Percentiles rank a stretch among this genome's conserved stretches.
Conservation (phyloP, 192 early-diverging fungal species). For the Coemansia sp. region DNA sequence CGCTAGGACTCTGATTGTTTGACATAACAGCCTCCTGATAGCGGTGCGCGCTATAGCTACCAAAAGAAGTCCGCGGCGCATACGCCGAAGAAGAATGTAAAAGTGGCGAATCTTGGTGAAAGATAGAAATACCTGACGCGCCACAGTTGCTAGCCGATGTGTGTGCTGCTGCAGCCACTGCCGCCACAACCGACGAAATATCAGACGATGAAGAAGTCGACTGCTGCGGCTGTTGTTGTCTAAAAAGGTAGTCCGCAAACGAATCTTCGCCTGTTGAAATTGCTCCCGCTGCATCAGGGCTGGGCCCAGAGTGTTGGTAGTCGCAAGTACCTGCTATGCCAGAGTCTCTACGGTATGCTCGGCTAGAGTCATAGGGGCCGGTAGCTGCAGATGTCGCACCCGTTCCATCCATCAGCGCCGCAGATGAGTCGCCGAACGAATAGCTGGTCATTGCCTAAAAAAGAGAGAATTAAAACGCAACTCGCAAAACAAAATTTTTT, state of each 20-base stretch:
- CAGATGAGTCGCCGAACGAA: conserved; percentile 43
- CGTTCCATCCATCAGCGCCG: conserved; percentile 29
- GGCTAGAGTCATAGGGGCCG: conserved; percentile 16
- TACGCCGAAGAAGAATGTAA: conserved; percentile 15
- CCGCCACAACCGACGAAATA: conserved; percentile 44
- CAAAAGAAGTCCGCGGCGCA: conserved; percentile 15
- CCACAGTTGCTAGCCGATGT: conserved; percentile 1
- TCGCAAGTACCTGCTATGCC: conserved; percentile 17
- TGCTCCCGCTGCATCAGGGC: conserved; percentile 13
- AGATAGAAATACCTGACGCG: conserved; percentile 6
- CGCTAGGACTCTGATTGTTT: conserved; percentile 41
- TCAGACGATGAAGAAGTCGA: conserved; percentile 1
- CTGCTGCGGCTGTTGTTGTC: conserved; percentile 20
- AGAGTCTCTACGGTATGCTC: conserved; percentile 38
- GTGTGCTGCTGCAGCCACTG: conserved; percentile 35
- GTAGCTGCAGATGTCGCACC: conserved; percentile 3
- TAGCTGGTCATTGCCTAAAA: conserved; percentile 40
- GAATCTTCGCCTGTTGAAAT: conserved; percentile 24
- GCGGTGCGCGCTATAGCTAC: conserved; percentile 23
- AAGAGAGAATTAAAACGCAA: neutral
- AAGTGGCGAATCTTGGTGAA: conserved; percentile 10
- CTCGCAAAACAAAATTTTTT: too few relatives aligned
- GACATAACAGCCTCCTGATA: conserved; percentile 8
- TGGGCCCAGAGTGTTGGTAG: conserved; percentile 10
- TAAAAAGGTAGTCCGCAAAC: conserved; percentile 52